Base-by-base conservation (phyloP, 208 protist species). In the Leishmania martiniquensis region DNA sequence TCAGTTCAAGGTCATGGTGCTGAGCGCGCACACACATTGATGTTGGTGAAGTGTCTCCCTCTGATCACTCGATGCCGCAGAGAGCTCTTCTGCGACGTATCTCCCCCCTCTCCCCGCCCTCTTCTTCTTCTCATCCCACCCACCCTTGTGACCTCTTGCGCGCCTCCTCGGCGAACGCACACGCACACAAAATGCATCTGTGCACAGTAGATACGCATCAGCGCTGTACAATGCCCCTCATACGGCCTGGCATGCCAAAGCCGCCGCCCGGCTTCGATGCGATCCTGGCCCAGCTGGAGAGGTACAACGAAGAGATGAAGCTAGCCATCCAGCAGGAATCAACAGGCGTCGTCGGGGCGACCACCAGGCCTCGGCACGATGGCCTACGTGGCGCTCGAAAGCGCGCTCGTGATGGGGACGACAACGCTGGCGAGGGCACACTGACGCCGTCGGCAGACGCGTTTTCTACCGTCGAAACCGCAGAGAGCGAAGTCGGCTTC, bases 171-270 rank as follows among this genome's bases (percentile, higher is more conserved):
- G 45, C 63, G 39, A 25, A 12, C 34, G 29, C n/a, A 3, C 22
- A n/a, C 6, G 39, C 63, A 13, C 32, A 42, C 12, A 37, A 34
- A 17, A 71, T 44, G 52, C 37, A 54, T 4, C 47, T 42, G 44
- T 39, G 49, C 29, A 34, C 51, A 7, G 59, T 75, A 51, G 13
- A 44, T 4, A 25, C 22, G 12, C 25, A 32, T 51, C 15, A 32
- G 37, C 37, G 32, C 52, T 17, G 20, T 44, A 57, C 52, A 13
- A 97, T 97, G 93, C 93, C 93, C 4, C 83, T 85, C 4, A 88
- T 97, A 22, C 85, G 91, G 0, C 90, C 91, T 2, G 93, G 93
- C 9, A 97, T 97, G 93, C 79, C 66, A 78, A 91, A 92, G 77
- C 93, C 93, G 7, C 93, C 93, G 47, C 84, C 81, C 6, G 93